Conservation (phyloP, 2,329 filamentous ascomycete species). For the Fusarium multiceps region DNA sequence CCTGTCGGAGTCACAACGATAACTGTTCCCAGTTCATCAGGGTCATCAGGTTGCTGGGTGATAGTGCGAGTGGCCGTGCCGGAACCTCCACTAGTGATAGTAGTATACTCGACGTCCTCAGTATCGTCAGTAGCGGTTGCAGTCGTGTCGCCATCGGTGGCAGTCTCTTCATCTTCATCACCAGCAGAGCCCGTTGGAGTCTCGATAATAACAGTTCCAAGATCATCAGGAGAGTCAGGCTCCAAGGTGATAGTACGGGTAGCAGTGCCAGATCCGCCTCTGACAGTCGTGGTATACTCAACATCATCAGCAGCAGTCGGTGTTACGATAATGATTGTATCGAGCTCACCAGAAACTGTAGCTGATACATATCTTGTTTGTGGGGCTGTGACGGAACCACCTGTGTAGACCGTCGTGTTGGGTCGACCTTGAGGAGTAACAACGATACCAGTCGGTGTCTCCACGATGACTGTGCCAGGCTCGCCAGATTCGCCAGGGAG, state of each 20-base stretch:
- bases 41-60: background rate
- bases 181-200: background rate
- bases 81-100: background rate
- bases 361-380: conserved; percentile 8
- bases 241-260: background rate
- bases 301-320: background rate
- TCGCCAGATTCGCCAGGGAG: background rate
- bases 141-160: too few relatives aligned
- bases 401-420: background rate
- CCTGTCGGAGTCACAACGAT: background rate
- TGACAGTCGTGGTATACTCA: background rate
- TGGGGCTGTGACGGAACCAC: background rate
- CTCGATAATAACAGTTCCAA: background rate
- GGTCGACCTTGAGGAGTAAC: background rate
- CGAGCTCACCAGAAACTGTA: conserved; percentile 1
- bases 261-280: background rate
- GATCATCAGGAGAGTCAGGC: background rate
- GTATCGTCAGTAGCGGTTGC: background rate
- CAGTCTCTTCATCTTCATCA: background rate
- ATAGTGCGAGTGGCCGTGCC: background rate
- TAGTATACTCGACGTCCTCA: background rate
- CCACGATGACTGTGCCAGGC: background rate
- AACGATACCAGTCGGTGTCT: background rate
- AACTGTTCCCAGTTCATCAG: background rate
- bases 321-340: background rate